phyloP scores from a whole-genome alignment of 1,139 yeast species.

The Taphrina wiesneri region DNA sequence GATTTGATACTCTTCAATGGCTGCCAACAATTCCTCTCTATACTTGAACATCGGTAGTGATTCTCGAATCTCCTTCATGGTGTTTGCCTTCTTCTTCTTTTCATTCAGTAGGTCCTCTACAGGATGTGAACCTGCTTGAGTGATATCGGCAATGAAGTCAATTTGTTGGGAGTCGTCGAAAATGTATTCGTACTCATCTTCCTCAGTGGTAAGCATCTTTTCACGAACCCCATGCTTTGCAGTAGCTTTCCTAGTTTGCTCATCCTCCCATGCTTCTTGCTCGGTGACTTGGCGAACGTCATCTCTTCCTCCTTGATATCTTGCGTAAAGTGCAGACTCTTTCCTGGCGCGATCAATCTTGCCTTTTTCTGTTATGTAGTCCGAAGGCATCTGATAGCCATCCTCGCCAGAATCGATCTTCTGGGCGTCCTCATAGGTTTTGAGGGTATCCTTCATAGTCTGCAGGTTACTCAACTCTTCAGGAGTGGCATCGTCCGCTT shows the following conservation, averaged over 20 bases:
- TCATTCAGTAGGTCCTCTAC: conserved; percentile 43
- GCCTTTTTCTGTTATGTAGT: conserved; percentile 56
- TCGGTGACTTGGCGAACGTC: conserved; percentile 43
- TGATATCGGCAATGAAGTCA: conserved; percentile 57
- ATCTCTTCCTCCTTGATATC: conserved; percentile 44
- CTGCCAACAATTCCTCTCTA: conserved; percentile 62
- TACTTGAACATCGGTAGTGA: conserved; percentile 76
- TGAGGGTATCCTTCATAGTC: conserved; percentile 54
- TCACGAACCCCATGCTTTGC: conserved; percentile 22
- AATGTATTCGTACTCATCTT: conserved; percentile 70
- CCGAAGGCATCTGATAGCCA: conserved; percentile 60
- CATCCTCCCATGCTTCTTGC: conserved; percentile 64
- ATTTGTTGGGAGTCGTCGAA: conserved; percentile 78
- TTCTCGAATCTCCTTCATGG: conserved; percentile 56
- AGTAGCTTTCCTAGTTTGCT: conserved; percentile 58
- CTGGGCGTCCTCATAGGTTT: conserved; percentile 51
- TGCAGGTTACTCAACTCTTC: conserved; percentile 57
- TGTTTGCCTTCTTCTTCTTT: conserved; percentile 49
- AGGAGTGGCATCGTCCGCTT: conserved; percentile 51
- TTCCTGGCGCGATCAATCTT: conserved; percentile 58
- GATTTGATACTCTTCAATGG: conserved; percentile 67
- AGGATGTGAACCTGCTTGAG: conserved; percentile 24
- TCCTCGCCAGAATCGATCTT: conserved; percentile 46
- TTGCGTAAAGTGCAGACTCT: conserved; percentile 47
- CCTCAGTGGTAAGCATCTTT: conserved; percentile 40